Conservation (phyloP, 2,329 filamentous ascomycete genomes). For the Coleophoma crateriformis region DNA sequence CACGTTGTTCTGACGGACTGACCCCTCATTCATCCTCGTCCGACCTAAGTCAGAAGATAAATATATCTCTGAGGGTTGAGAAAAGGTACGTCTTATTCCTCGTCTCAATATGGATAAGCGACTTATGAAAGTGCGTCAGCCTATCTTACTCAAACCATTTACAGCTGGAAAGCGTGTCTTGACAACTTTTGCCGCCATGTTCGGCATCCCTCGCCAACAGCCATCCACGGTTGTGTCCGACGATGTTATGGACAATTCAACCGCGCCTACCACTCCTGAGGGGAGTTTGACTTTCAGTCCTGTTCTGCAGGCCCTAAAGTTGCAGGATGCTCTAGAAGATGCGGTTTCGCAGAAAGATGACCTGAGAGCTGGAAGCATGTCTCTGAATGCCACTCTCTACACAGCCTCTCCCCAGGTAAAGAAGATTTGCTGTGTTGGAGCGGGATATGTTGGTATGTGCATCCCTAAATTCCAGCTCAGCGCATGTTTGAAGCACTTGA, state of each 20-base stretch:
- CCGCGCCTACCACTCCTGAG: conserved; percentile 39
- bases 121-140: no score
- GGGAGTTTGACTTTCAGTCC: conserved; percentile 37
- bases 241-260: conserved; percentile 29
- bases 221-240: conserved; percentile 22
- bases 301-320: conserved; percentile 26
- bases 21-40: no score
- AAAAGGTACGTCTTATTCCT: no score
- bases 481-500: no score
- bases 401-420: conserved; percentile 27
- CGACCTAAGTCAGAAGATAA: no score
- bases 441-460: conserved; percentile 67
- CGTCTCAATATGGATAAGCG: no score
- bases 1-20: no score
- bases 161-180: no score
- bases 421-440: conserved; percentile 69
- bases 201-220: conserved; percentile 15
- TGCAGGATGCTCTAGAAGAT: conserved; percentile 16
- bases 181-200: no score
- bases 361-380: conserved; percentile 1
- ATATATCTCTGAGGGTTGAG: no score
- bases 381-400: conserved; percentile 2
- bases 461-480: conserved; percentile 22
- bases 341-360: background rate
- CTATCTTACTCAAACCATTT: no score